Percentiles rank a stretch among this genome's conserved stretches.
phyloP scores from a whole-genome alignment of 2,329 filamentous ascomycete genomes.

The Cladosporium oxysporum region DNA sequence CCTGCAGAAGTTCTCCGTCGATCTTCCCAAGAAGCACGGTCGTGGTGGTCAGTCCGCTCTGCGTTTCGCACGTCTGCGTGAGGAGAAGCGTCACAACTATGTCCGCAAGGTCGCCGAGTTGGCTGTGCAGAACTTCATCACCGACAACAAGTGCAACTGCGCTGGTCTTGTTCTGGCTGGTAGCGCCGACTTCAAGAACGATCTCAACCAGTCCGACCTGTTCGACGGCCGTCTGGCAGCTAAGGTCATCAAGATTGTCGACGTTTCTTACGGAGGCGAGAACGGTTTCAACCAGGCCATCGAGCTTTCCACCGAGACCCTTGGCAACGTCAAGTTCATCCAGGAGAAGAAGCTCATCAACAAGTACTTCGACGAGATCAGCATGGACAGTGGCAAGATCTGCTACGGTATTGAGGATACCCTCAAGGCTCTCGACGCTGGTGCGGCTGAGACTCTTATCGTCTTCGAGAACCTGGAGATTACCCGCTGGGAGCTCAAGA shows the following conservation, averaged over 20 bases:
- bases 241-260: constrained; percentile 99
- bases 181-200: constrained; percentile 99
- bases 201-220: constrained; percentile 94
- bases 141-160: constrained; percentile 96
- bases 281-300: constrained; percentile 99
- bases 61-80: constrained; percentile 98
- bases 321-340: constrained; percentile 99
- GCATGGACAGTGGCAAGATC: constrained; percentile 92
- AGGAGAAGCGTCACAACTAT: constrained; percentile 99
- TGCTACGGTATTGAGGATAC: constrained; percentile 99
- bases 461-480: constrained; percentile 97
- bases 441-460: constrained; percentile 90
- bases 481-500: constrained; percentile 86
- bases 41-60: constrained; percentile 99
- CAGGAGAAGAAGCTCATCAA: constrained; percentile 99
- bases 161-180: constrained; percentile 92
- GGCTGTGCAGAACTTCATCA: constrained; percentile 98
- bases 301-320: constrained; percentile 88
- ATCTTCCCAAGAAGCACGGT: constrained; percentile 99
- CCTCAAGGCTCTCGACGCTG: constrained; percentile 91
- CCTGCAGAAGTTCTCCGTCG: constrained; percentile 96
- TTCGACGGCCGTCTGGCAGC: constrained; percentile 87
- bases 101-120: constrained; percentile 97
- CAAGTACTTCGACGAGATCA: constrained; percentile 98
- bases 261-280: constrained; percentile 97